Percentiles rank a stretch among this genome's conserved stretches.
Evolutionary conservation across 257 asterid species (phyloP).

Genomic region (Handroanthus guayacan): DNA sequence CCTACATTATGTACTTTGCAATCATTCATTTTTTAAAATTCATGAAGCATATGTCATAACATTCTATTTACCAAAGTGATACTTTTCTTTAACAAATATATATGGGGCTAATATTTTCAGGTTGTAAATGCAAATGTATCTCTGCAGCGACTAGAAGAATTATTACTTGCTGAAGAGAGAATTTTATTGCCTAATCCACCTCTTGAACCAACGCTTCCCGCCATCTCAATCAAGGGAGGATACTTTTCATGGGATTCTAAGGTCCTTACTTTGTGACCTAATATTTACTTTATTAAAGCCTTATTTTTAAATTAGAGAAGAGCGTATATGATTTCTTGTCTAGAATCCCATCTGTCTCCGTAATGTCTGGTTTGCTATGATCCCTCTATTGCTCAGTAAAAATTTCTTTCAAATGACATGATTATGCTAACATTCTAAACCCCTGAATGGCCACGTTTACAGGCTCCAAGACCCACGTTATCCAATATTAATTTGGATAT

Average conservation of each 20-base stretch:
- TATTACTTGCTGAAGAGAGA: conserved; percentile 86
- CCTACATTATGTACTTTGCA: background rate
- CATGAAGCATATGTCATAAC: background rate
- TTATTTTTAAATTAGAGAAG: conserved; percentile 12
- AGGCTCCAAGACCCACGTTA: conserved; percentile 78
- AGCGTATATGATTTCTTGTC: conserved; percentile 16
- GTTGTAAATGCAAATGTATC: conserved; percentile 92
- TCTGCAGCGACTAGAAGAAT: conserved; percentile 81
- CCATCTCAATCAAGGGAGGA: conserved; percentile 78
- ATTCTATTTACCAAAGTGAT: background rate
- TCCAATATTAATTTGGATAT: conserved; percentile 77
- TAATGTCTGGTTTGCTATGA: conserved; percentile 17
- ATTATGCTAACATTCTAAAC: conserved; percentile 16
- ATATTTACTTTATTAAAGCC: background rate
- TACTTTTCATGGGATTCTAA: conserved; percentile 82
- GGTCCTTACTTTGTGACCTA: conserved; percentile 48
- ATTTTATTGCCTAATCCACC: conserved; percentile 80
- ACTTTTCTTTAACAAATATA: conserved; percentile 27
- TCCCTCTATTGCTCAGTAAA: conserved; percentile 14
- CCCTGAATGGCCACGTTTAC: conserved; percentile 33
- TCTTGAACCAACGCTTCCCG: conserved; percentile 66
- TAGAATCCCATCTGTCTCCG: background rate
- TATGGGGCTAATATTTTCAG: conserved; percentile 44
- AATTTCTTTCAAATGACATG: conserved; percentile 22
- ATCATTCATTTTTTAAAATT: background rate